phyloP scores from a whole-genome alignment of 768 basidiomycete species.

The Mycena haematopus region DNA sequence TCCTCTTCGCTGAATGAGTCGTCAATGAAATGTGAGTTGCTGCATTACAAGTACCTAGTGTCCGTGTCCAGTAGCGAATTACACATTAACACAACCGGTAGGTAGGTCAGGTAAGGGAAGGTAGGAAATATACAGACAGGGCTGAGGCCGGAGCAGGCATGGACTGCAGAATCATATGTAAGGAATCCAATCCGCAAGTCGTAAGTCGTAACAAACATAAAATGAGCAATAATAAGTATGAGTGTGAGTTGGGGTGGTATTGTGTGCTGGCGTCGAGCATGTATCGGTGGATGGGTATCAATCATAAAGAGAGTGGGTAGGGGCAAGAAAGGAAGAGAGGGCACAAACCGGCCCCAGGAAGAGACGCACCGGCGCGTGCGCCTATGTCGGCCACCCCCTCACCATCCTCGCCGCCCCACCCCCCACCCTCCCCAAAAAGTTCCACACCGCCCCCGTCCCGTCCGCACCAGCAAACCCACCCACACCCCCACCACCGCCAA shows the following conservation, averaged over 20 bases:
- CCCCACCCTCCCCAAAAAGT: slow-evolving; percentile 71
- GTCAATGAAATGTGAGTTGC: too few species aligned
- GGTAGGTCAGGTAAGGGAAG: too few species aligned
- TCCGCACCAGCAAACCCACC: slow-evolving; percentile 50
- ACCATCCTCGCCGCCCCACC: slow-evolving; percentile 79
- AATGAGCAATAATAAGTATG: slow-evolving; percentile 13
- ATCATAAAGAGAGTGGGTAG: not conserved
- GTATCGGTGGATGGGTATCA: not conserved
- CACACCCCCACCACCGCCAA: slow-evolving; percentile 37
- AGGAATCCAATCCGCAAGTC: not conserved
- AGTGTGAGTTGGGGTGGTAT: slow-evolving; percentile 23
- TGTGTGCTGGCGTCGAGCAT: not conserved
- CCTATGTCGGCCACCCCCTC: slow-evolving; percentile 78
- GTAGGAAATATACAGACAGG: too few species aligned
- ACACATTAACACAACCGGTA: too few species aligned
- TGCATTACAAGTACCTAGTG: too few species aligned
- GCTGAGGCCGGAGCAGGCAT: too few species aligned
- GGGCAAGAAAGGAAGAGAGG: not conserved
- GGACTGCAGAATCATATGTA: too few species aligned
- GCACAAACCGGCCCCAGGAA: too few species aligned
- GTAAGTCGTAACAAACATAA: slow-evolving; percentile 7
- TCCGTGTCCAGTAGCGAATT: too few species aligned
- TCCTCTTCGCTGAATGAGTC: too few species aligned
- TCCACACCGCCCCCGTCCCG: slow-evolving; percentile 69
- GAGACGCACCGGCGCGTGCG: not conserved